Base-by-base conservation (phyloP, 106 monocot species). In the Platanthera zijinensis region DNA sequence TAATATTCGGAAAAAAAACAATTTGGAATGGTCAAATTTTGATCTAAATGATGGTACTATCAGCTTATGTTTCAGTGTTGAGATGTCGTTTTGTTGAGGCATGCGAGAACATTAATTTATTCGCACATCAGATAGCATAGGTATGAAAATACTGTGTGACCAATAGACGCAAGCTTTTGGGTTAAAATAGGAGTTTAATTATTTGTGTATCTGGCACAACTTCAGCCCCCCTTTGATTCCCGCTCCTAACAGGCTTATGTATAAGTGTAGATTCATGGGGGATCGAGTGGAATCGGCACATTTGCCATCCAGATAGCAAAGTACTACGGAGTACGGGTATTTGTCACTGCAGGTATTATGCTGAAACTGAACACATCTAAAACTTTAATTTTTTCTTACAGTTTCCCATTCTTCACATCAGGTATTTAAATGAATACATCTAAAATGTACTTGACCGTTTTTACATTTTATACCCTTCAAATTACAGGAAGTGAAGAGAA, bases 301-400 rank as follows among this genome's bases (percentile, higher is more conserved):
- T 99, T 99, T 77, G 91, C 89, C 21, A 99, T 94, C 76, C 97
- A 99, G 87, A 91, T 94, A 76, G 93, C 97, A 2, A 99, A 99
- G 68, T 76, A 94, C 46, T 57, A 83, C 17, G 91, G 89, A 54
- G 84, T 82, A 12, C 88, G 62, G 75, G 97, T 94, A 51, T 99
- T 99, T 80, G 83, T 85, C 25, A 99, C 97, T 48, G 94, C 97
- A 92, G 94, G 94, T 94, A 17, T 85, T 72, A n/a, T 48, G 10
- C n/a, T 53, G 49, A 61, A 61, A 61, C 25, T 39, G 11, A 67
- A 67, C 5, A 67, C 67, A 67, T 39, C 39, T 39, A 39, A 39
- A 39, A 39, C 2, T 39, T n/a, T 39, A 3, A 39, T 39, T 39
- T 39, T 39, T 39, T 39, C 39, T 2, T 39, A 39, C 39, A 39